Evolutionary conservation across 257 asterid genomes (phyloP).

Genomic region (Solanum ahanhuiri): DNA sequence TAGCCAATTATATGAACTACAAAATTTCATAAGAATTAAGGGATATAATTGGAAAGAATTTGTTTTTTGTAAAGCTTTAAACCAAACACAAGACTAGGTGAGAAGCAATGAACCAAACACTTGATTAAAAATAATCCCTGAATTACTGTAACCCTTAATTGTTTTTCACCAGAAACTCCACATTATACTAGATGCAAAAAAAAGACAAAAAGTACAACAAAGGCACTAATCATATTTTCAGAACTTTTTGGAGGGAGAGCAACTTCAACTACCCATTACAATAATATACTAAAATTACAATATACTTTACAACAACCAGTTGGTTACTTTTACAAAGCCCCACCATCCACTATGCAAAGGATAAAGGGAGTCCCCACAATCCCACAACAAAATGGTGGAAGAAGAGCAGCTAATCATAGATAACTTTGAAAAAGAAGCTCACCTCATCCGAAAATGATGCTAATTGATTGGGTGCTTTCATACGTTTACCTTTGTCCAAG

Average conservation of each 20-base stretch:
- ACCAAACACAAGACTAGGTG: background rate
- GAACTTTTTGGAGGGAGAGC: background rate
- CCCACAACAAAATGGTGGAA: conserved; percentile 19
- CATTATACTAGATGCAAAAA: background rate
- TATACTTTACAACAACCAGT: conserved; percentile 8
- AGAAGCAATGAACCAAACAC: background rate
- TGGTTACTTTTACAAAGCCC: conserved; percentile 10
- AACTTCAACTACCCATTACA: conserved; percentile 13
- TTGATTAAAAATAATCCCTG: background rate
- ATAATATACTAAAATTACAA: background rate
- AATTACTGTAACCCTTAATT: background rate
- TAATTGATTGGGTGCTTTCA: conserved; percentile 15
- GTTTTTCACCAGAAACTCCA: background rate
- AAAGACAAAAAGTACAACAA: background rate
- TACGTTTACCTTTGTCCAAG: conserved; percentile 11
- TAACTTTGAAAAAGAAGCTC: conserved; percentile 14
- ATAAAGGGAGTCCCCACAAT: conserved; percentile 23
- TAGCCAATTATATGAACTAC: background rate
- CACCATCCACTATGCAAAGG: conserved; percentile 20
- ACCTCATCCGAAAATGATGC: conserved; percentile 13
- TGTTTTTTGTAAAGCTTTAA: too few relatives aligned
- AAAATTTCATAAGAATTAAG: too few relatives aligned
- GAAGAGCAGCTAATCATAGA: conserved; percentile 16
- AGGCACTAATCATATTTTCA: background rate
- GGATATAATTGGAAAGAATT: too few relatives aligned